Conservation (phyloP, 495 filamentous ascomycete genomes). For the Thermothielavioides terrestris region DNA sequence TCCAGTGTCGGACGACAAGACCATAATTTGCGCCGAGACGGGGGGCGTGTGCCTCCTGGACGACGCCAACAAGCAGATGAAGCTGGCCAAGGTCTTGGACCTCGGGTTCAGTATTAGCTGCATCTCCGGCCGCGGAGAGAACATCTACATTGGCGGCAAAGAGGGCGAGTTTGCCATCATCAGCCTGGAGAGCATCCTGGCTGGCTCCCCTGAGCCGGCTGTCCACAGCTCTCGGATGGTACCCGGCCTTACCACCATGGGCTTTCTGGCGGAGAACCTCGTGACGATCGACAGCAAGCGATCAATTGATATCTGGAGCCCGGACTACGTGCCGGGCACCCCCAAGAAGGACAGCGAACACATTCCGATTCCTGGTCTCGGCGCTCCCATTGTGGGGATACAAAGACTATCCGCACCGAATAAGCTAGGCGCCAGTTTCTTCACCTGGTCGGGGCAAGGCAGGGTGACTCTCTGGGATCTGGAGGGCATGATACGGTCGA, state of each 20-base stretch:
- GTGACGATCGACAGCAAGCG: conserved; percentile 68
- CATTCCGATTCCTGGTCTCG: conserved; percentile 57
- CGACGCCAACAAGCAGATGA: conserved; percentile 61
- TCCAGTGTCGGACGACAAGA: conserved; percentile 59
- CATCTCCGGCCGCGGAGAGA: conserved; percentile 40
- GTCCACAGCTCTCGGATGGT: conserved; percentile 23
- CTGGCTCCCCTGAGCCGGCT: conserved; percentile 19
- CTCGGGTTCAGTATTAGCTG: conserved; percentile 56
- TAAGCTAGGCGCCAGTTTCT: conserved; percentile 57
- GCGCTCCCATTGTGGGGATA: conserved; percentile 71
- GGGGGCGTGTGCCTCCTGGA: conserved; percentile 73
- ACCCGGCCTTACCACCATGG: conserved; percentile 52
- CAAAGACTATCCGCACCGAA: conserved; percentile 50
- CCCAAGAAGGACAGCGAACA: conserved; percentile 23
- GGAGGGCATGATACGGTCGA: conserved; percentile 56
- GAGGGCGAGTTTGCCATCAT: conserved; percentile 36
- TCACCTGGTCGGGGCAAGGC: conserved; percentile 78
- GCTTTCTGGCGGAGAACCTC: conserved; percentile 55
- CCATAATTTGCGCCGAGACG: conserved; percentile 63
- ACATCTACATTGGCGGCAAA: conserved; percentile 37
- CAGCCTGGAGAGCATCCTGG: conserved; percentile 32
- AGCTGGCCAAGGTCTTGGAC: conserved; percentile 53
- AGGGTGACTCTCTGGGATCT: conserved; percentile 71
- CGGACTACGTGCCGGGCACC: conserved; percentile 28
- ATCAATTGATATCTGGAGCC: conserved; percentile 57